Evolutionary conservation across 2,329 filamentous ascomycete genomes (phyloP), one percentile per base, ranked within the genome.

Genomic region (Aphanoascus verrucosus): DNA sequence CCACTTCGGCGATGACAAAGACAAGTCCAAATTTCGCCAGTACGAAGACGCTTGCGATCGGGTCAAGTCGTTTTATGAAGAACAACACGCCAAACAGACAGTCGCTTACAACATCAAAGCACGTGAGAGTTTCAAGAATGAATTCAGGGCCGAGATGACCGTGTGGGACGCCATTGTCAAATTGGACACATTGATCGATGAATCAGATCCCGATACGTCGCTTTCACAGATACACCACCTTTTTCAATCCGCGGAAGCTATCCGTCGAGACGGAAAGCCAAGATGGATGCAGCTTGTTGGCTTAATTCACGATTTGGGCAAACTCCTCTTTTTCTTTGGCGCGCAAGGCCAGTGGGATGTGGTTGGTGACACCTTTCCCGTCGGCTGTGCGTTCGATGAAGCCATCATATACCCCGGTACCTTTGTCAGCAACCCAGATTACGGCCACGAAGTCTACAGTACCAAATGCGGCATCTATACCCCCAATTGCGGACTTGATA

Each of bases 141-240:
- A 83, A 58, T 79, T 79, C 1, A 80, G 86, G 51, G 81, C 84
- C 14, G 78, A 85, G 68, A 88, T 95, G 86, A 85, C 83, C 57
- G 78, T 95, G 67, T 94, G 89, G 89, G 77, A 94, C 68, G 89
- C 89, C 23, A 93, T 94, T 72, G 86, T 94, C 78, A 91, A 88
- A 71, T 84, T 94, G 64, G 88, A 94, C 77, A 89, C 86, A 0
- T 78, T 94, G 50, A 86, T 94, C 68, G 89, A 95, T 72, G 86
- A 94, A 71, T 89, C 84, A 15, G 89, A 95, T 72, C 89, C 89
- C 1, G 88, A 95, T 72, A 94, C 89, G 43, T 82, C 80, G 48
- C 82, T 95, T 57, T 85, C 82, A 23, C 89, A 94, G 74, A 94
- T 94, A 66, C 85, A 94, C 70, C 89, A 95, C 70, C 78, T 94